Conservation (phyloP, 2,329 filamentous ascomycete species). For the Shiraia sp. region DNA sequence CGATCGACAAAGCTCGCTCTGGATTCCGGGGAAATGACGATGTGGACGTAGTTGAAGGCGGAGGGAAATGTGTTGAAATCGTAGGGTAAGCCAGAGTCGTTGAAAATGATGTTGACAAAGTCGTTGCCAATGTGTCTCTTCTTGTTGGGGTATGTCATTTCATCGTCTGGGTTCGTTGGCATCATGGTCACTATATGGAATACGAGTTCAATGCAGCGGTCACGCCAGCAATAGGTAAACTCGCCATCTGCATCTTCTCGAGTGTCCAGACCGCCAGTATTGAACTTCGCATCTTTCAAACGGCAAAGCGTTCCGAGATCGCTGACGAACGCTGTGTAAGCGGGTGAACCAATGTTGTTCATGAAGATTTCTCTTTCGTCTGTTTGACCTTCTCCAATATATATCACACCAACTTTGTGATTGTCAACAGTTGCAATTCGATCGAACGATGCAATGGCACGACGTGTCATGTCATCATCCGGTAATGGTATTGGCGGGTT, state of each 20-base stretch:
- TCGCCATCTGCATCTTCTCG: constrained; percentile 79
- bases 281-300: constrained; percentile 82
- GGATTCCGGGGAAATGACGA: constrained; percentile 89
- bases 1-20: constrained; percentile 72
- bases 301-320: constrained; percentile 80
- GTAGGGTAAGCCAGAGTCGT: constrained; percentile 90
- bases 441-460: constrained; percentile 82
- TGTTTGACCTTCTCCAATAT: constrained; percentile 85
- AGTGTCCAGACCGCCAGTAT: constrained; percentile 87
- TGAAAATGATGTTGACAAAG: constrained; percentile 97
- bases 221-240: constrained; percentile 91
- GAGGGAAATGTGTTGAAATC: constrained; percentile 90
- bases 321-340: constrained; percentile 84
- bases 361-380: constrained; percentile 81
- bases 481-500: constrained; percentile 76
- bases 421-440: constrained; percentile 88
- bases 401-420: constrained; percentile 93
- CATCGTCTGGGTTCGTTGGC: constrained; percentile 81
- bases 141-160: constrained; percentile 75
- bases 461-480: constrained; percentile 67
- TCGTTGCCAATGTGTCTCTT: constrained; percentile 97
- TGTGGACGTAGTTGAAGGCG: constrained; percentile 95
- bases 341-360: constrained; percentile 82
- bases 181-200: constrained; percentile 98
- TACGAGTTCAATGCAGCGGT: constrained; percentile 90